phyloP scores from a whole-genome alignment of 1,284 basidiomycete species.

The Volvariella volvacea region DNA sequence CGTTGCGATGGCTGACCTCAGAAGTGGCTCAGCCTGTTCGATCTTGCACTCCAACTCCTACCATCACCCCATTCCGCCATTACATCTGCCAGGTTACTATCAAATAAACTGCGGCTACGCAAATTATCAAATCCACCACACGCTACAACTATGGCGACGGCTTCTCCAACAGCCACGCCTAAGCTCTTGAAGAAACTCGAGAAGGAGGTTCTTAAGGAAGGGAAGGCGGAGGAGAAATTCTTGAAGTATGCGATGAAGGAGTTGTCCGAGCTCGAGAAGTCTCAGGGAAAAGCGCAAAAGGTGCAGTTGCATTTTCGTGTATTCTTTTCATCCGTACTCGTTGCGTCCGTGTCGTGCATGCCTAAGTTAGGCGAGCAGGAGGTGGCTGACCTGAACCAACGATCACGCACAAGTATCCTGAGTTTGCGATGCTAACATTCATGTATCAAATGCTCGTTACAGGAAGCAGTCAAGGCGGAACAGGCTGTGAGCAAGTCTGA shows the following conservation, averaged over 20 bases:
- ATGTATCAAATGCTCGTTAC: neutral
- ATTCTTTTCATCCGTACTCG: no score
- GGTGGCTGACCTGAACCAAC: no score
- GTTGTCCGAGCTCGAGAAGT: neutral
- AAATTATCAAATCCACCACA: no score
- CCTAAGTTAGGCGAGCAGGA: no score
- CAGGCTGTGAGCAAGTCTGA: neutral
- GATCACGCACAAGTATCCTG: neutral
- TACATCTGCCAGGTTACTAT: no score
- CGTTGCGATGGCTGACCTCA: no score
- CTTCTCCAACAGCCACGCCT: neutral
- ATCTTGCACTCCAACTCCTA: no score
- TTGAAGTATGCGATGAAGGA: neutral
- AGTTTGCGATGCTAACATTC: neutral
- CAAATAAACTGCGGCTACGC: no score
- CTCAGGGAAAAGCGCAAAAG: neutral
- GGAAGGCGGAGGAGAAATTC: neutral
- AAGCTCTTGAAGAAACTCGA: neutral
- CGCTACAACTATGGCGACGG: neutral
- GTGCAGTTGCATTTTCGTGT: neutral
- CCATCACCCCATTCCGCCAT: no score
- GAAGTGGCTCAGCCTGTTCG: no score
- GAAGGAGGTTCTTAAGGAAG: neutral
- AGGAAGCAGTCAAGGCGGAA: neutral
- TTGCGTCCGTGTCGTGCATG: no score